Base-by-base conservation (phyloP, 1,284 basidiomycete species). In the Pyrrhoderma noxium region DNA sequence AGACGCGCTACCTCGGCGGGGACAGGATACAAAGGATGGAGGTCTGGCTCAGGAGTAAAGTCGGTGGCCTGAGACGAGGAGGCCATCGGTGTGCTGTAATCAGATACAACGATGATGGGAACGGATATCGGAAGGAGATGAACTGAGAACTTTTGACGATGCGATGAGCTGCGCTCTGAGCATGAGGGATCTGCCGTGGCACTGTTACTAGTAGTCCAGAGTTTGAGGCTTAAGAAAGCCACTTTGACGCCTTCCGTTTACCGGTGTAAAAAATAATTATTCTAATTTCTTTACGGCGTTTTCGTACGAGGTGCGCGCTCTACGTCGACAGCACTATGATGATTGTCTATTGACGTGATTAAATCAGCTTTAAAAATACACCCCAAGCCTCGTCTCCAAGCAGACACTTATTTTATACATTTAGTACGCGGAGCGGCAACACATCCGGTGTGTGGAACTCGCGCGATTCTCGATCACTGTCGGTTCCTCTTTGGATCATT, bases 11-110 rank as follows among this genome's bases (percentile, higher is more conserved):
- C 74, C 61, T 80, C 74, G n/a, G 72, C 59, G 21, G 78, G 73
- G 31, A 78, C 81, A 38, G 87, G 87, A 62, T 85, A 88, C 40
- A 88, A 65, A 42, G 85, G 87, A 63, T 82, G 76, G 38, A 89
- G 70, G 66, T 89, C 86, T 55, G 87, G 87, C 62, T 83, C 83
- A 50, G 80, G 82, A 22, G 74, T 72, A 42, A 85, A 64, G 63
- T 84, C 77, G 57, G 75, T 63, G 37, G 64, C 41, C 11, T 57
- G 51, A 16, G 47, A 50, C 5, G 52, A 27, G 62, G 51, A 19
- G 56, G 57, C 11, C 65, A 55, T 52, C 54, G 48, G 35, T 57
- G 52, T 56, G 56, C 62, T 35, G 39, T 48, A 52, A 35, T 50
- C 56, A 34, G 52, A 22, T 31, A 47, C 39, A 36, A 47, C 37